A percentile compares a stretch with the other conserved stretches of the same genome.
These are phyloP conservation scores for Sabuloglossum arenarium DNA, from an alignment of 495 filamentous ascomycete genomes.

Conservation along the genomic window DNA sequence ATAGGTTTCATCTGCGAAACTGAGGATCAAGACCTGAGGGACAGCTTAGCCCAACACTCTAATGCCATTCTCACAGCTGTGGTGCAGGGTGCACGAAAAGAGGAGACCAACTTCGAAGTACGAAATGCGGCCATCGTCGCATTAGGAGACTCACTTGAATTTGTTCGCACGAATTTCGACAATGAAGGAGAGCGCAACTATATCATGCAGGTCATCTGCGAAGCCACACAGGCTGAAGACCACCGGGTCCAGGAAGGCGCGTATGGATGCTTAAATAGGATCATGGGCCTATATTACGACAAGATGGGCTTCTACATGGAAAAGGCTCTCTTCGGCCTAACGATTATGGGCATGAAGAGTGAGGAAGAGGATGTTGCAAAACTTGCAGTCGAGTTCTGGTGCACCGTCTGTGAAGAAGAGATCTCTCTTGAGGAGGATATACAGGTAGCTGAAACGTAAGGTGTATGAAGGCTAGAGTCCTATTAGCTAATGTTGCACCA, in stretches of 20 bases:
- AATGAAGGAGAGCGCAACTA: conserved; percentile 98
- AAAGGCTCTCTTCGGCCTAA: conserved; percentile 93
- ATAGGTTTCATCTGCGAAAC: conserved; percentile 98
- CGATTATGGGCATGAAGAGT: conserved; percentile 97
- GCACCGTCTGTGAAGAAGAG: conserved; percentile 97
- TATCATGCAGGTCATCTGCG: conserved; percentile 99
- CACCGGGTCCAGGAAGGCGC: conserved; percentile 80
- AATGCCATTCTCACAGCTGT: conserved; percentile 97
- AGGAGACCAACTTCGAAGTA: conserved; percentile 78
- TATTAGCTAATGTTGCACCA: neutral
- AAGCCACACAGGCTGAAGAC: conserved; percentile 86
- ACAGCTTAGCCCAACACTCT: conserved; percentile 63
- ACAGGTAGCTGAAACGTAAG: conserved; percentile 32
- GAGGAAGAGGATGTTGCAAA: conserved; percentile 95
- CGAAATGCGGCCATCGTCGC: conserved; percentile 81
- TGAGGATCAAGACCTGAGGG: conserved; percentile 68
- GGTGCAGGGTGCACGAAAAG: conserved; percentile 89
- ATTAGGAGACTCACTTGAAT: conserved; percentile 91
- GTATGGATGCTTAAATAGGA: conserved; percentile 91
- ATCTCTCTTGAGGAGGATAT: conserved; percentile 93
- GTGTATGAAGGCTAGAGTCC: neutral
- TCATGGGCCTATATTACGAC: conserved; percentile 96
- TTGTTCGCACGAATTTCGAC: conserved; percentile 93
- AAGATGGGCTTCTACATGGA: conserved; percentile 99
- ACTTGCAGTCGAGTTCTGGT: conserved; percentile 97